phyloP scores from a whole-genome alignment of 2,329 filamentous ascomycete genomes.

The Stachybotrys elegans region DNA sequence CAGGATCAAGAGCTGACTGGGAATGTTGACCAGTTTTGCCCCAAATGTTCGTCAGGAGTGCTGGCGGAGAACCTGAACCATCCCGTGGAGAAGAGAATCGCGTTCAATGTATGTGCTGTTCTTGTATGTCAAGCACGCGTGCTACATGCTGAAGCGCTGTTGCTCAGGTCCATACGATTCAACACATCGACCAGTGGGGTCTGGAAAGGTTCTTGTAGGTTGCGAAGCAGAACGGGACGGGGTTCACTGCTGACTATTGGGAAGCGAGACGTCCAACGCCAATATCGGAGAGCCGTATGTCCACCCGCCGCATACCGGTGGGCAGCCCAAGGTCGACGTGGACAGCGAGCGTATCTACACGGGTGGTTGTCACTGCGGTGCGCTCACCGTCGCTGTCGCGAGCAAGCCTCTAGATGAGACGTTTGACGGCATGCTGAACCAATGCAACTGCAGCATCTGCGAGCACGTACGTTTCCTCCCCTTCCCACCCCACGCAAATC shows the following conservation, averaged over 20 bases:
- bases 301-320: conserved; percentile 31
- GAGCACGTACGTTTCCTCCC: conserved; percentile 25
- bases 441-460: conserved; percentile 51
- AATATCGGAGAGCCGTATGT: conserved; percentile 25
- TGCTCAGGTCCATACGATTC: conserved; percentile 35
- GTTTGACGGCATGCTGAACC: conserved; percentile 21
- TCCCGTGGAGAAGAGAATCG: conserved; percentile 22
- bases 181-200: conserved; percentile 36
- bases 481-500: too few relatives aligned
- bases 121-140: not conserved
- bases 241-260: too few relatives aligned
- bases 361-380: conserved; percentile 50
- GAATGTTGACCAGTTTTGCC: conserved; percentile 40
- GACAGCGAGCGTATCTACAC: conserved; percentile 37
- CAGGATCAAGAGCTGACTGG: too few relatives aligned
- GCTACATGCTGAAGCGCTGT: not conserved
- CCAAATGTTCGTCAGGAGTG: conserved; percentile 42
- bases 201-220: conserved; percentile 32
- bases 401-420: conserved; percentile 36
- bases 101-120: conserved; percentile 35
- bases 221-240: not conserved
- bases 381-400: conserved; percentile 37
- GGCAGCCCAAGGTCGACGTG: conserved; percentile 30
- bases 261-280: too few relatives aligned
- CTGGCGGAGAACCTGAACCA: conserved; percentile 23